Evolutionary conservation across 805 yeast genomes (phyloP), one percentile per base, ranked within the genome.

Genomic region (Cyberlindnera americana): DNA sequence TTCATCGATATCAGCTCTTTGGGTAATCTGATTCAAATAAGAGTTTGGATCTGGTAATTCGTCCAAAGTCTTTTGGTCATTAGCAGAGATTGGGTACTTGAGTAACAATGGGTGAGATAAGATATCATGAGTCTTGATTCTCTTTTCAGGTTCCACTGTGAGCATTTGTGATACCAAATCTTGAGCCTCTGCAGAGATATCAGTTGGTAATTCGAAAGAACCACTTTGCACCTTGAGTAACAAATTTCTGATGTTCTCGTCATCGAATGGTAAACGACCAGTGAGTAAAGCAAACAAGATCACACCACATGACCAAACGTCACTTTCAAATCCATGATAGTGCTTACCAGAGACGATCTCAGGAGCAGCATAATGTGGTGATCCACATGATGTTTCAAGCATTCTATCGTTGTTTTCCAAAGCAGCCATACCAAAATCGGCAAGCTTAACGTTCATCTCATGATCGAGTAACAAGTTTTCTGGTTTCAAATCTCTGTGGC

Each of bases 401-500:
- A 85, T 64, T 58, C 76, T 75, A 38, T 81, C 86, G 41, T 77
- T 77, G 46, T 79, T 73, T 58, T 85, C 91, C 44, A 85, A 66
- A 17, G 93, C 93, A 19, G 95, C 95, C 95, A 85, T 85, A 40
- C 95, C 95, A 56, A 85, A 85, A 64, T 85, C 95, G 4, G 93
- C 93, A 49, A 85, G 77, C 54, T 84, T 84, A 39, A 85, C 82
- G 49, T 78, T 80, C 44, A 77, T 72, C 40, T 77, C 70, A 34
- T 73, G 71, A 61, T 85, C 93, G 19, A 85, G 64, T 40, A 85
- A 59, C 43, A 85, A 67, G 58, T 85, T 85, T 56, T 85, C 95
- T 3, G 93, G 91, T 58, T 85, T 85, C 57, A 85, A 68, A 61
- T 85, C 95, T 53, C 95, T 72, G 56, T 85, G 95, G 53, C 90